Percentiles rank a stretch among this genome's conserved stretches.
Evolutionary conservation across 106 monocot genomes (phyloP).

Genomic region (Phalaenopsis aphrodite): DNA sequence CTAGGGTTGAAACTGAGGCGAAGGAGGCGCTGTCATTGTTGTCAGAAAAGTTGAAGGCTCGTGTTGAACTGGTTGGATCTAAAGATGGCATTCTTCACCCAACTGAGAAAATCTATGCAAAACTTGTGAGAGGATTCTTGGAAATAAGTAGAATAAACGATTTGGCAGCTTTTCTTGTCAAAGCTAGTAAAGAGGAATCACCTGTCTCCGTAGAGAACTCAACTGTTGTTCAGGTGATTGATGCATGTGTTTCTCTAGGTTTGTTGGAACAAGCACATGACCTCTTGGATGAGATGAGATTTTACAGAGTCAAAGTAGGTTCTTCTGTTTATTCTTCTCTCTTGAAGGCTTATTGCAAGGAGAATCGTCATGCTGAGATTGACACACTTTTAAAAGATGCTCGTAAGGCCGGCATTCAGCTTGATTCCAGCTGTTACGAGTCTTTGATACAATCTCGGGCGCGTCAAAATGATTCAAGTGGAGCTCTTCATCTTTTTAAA

Average conservation of each 20-base stretch:
- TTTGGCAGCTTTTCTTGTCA: slow-evolving; percentile 61
- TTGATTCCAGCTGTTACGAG: slow-evolving; percentile 78
- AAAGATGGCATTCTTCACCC: slow-evolving; percentile 87
- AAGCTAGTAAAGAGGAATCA: slow-evolving; percentile 60
- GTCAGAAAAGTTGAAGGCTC: slow-evolving; percentile 44
- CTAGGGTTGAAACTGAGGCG: slow-evolving; percentile 48
- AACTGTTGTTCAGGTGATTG: slow-evolving; percentile 65
- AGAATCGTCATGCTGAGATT: slow-evolving; percentile 47
- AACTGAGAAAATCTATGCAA: slow-evolving; percentile 84
- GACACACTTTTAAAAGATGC: slow-evolving; percentile 63
- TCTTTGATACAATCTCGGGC: slow-evolving; percentile 46
- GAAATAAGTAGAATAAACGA: slow-evolving; percentile 59
- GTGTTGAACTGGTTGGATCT: slow-evolving; percentile 55
- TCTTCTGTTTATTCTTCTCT: slow-evolving; percentile 69
- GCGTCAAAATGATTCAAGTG: slow-evolving; percentile 35
- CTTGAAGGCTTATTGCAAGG: slow-evolving; percentile 76
- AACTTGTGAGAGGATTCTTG: slow-evolving; percentile 68
- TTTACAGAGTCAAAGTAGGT: slow-evolving; percentile 60
- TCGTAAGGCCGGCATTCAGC: slow-evolving; percentile 69
- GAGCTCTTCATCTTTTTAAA: slow-evolving; percentile 55
- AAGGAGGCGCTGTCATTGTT: slow-evolving; percentile 41
- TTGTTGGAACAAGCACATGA: slow-evolving; percentile 88
- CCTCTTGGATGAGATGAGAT: slow-evolving; percentile 88
- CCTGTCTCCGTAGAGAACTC: slow-evolving; percentile 68
- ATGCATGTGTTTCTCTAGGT: slow-evolving; percentile 64